A percentile compares a stretch with the other conserved stretches of the same genome.
Evolutionary conservation across 352 stramenopile genomes (phyloP).

Genomic region (Phytophthora colocasiae): DNA sequence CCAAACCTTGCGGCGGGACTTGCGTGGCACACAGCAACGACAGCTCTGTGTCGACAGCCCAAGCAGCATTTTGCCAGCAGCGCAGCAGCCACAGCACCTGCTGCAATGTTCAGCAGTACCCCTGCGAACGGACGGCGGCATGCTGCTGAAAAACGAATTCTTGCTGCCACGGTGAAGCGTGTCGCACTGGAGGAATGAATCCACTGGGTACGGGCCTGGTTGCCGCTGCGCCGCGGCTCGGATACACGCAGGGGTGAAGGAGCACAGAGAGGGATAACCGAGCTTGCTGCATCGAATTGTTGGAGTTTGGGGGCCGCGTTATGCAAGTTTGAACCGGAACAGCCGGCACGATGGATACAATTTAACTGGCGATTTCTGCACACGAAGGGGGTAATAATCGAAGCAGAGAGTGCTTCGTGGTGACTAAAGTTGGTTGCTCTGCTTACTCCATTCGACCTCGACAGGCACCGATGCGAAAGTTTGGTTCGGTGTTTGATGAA

Average conservation of each 20-base stretch:
- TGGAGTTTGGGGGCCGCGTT: conserved; percentile 14
- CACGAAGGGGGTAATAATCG: conserved; percentile 16
- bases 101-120: conserved; percentile 8
- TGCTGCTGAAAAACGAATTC: neutral
- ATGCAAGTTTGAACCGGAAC: conserved; percentile 37
- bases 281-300: conserved; percentile 12
- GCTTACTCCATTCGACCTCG: conserved; percentile 1
- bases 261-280: conserved; percentile 14
- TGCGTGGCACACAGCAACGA: neutral
- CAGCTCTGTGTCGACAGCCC: neutral
- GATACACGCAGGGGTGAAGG: conserved; percentile 5
- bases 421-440: no score
- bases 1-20: neutral
- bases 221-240: conserved; percentile 1
- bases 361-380: conserved; percentile 40
- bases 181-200: conserved; percentile 39
- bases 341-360: conserved; percentile 36
- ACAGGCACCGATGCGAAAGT: neutral
- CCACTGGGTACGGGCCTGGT: conserved; percentile 7
- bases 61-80: neutral
- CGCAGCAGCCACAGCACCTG: neutral
- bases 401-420: neutral
- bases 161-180: conserved; percentile 7
- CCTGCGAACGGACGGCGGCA: conserved; percentile 18
- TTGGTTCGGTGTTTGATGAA: neutral